Evolutionary conservation across 2,329 filamentous ascomycete genomes (phyloP), one percentile per base, ranked within the genome.

Genomic region (Stenocarpella maydis): DNA sequence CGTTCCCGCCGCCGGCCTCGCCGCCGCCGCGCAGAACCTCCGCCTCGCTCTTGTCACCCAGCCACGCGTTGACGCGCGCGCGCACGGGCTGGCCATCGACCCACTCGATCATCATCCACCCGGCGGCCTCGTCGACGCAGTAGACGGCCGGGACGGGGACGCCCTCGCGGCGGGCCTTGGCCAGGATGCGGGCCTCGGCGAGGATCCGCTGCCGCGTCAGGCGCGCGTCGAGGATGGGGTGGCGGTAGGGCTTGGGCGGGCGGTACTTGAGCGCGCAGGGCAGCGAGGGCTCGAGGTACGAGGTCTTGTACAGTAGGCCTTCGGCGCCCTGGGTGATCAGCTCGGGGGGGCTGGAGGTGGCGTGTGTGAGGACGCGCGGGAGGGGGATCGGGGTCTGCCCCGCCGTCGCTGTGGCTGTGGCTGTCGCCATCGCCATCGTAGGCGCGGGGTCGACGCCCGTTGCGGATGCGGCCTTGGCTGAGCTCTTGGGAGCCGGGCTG

Each of bases 321-420:
- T 99, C 96, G 78, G 96, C 96, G 82, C 96, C 96, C 86, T 98
- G 96, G 69, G 93, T 91, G 75, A 98, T 88, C 76, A 97, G 92
- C 60, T 78, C 80, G 72, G 93, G 89, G 60, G 87, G 80, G 74
- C 84, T 79, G 47, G 88, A 83, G 71, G 87, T 83, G 78, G 87
- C 87, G 82, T 89, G 83, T 69, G 85, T 84, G 80, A 94, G 91
- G 74, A 91, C 86, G 41, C 84, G 80, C 45, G 91, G 91, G 72
- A 93, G 89, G 73, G 85, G 81, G 74, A 85, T 84, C 67, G 75
- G 69, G 60, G 75, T 76, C 39, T 69, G 58, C 43, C 41, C 47
- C 39, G 71, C 41, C 9, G 34, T 37, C 34, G 5, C 34, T 8
- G 47, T 10, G 6, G 34, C 9, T 10, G 34, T 12, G 9, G 34